Percentiles rank a stretch among this genome's conserved stretches.
Conservation (phyloP, 345 rosid genomes). For the Sonneratia alba region DNA sequence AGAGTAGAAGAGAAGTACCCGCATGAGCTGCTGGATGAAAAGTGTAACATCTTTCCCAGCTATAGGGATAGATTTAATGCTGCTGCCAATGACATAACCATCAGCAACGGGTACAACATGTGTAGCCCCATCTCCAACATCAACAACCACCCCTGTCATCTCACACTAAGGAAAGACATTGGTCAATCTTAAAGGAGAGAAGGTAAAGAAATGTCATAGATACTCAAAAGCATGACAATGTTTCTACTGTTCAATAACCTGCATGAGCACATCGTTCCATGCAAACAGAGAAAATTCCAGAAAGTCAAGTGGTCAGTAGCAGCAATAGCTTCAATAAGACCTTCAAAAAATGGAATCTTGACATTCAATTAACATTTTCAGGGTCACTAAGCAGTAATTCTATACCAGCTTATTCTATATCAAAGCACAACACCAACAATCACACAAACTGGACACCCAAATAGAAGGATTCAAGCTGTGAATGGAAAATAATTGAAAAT, state of each 20-base stretch:
- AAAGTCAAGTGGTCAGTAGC: not conserved
- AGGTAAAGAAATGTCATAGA: not conserved
- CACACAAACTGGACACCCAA: not conserved
- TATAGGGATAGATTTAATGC: slow-evolving; percentile 83
- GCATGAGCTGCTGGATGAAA: slow-evolving; percentile 95
- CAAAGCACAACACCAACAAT: not conserved
- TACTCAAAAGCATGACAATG: not conserved
- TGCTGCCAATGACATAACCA: slow-evolving; percentile 93
- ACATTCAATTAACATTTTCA: not conserved
- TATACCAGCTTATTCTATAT: not conserved
- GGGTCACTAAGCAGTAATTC: not conserved
- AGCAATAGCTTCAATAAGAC: not conserved
- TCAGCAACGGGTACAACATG: slow-evolving; percentile 97
- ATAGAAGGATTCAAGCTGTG: not conserved
- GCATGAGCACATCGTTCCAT: not conserved
- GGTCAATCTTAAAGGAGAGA: slow-evolving; percentile 31
- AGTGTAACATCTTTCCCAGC: slow-evolving; percentile 86
- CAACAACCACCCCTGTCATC: slow-evolving; percentile 99
- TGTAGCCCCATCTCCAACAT: slow-evolving; percentile 96
- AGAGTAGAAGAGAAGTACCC: slow-evolving; percentile 38
- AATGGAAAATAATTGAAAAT: not conserved
- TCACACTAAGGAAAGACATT: slow-evolving; percentile 62
- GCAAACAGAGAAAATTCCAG: not conserved
- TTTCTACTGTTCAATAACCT: not conserved
- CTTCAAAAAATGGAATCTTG: not conserved